A percentile compares a stretch with the other conserved stretches of the same genome.
Evolutionary conservation across 2,329 filamentous ascomycete genomes (phyloP).

Genomic region (Pseudogymnoascus sp.): DNA sequence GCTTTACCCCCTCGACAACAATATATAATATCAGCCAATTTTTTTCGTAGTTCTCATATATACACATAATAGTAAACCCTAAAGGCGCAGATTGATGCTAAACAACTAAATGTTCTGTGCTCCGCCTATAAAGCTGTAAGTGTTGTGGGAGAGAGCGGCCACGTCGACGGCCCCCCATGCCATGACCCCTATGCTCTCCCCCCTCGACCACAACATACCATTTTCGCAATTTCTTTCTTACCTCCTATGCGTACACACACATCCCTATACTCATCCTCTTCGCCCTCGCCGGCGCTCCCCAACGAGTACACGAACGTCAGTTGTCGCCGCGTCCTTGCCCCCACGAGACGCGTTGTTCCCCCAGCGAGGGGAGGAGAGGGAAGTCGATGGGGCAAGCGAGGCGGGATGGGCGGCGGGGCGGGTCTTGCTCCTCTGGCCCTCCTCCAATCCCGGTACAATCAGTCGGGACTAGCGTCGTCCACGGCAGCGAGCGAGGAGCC

Average conservation of each 20-base stretch:
- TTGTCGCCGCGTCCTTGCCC: neutral
- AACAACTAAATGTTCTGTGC: neutral
- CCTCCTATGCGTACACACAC: neutral
- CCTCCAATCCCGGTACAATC: neutral
- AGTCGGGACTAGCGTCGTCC: neutral
- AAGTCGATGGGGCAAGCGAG: neutral
- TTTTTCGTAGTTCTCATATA: neutral
- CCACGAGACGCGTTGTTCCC: neutral
- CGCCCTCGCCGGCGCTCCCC: neutral
- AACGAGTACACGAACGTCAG: neutral
- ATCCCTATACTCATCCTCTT: neutral
- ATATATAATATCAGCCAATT: neutral
- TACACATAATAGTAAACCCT: neutral
- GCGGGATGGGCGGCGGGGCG: neutral
- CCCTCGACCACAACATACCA: neutral
- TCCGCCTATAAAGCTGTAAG: neutral
- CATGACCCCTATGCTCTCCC: neutral
- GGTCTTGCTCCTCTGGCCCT: neutral
- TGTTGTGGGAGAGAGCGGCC: neutral
- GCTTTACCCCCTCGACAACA: neutral
- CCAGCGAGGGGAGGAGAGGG: neutral
- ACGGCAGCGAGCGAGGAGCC: neutral
- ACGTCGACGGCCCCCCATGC: neutral
- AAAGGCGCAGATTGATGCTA: neutral
- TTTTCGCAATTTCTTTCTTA: neutral